Evolutionary conservation across 345 rosid genomes (phyloP).

Genomic region (Gossypium australe): DNA sequence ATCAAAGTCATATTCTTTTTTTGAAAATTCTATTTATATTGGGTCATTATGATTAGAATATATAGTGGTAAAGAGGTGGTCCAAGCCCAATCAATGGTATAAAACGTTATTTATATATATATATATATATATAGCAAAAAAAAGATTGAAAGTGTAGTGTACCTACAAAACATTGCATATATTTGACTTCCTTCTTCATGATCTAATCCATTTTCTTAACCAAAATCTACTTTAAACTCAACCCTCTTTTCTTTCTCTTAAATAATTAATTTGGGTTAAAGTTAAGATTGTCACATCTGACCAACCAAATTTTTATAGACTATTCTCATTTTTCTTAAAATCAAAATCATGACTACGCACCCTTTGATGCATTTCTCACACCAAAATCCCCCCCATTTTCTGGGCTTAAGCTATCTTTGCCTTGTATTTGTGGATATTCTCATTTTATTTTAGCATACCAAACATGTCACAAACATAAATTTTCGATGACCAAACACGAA

Average conservation of each 20-base stretch:
- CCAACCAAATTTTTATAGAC: neutral
- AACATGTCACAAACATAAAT: neutral
- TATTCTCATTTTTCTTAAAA: neutral
- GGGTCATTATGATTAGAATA: neutral
- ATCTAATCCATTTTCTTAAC: neutral
- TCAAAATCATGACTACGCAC: neutral
- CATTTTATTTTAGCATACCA: neutral
- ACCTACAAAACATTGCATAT: neutral
- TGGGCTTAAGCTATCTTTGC: neutral
- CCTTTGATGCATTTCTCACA: constrained; percentile 4
- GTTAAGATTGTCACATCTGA: constrained; percentile 1
- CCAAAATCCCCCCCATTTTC: neutral
- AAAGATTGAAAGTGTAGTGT: neutral
- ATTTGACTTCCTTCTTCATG: neutral
- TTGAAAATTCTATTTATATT: too few species aligned
- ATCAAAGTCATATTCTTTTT: too few species aligned
- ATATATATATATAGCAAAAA: too few species aligned
- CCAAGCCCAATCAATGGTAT: constrained; percentile 28
- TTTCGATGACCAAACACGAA: neutral
- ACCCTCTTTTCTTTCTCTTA: too few species aligned
- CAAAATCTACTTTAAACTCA: neutral
- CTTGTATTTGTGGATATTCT: neutral
- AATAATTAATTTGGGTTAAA: neutral
- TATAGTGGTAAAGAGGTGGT: constrained; percentile 15
- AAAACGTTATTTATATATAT: too few species aligned